These are phyloP conservation scores for Russula brevipes DNA, from an alignment of 768 basidiomycete genomes.

Conservation along the genomic window DNA sequence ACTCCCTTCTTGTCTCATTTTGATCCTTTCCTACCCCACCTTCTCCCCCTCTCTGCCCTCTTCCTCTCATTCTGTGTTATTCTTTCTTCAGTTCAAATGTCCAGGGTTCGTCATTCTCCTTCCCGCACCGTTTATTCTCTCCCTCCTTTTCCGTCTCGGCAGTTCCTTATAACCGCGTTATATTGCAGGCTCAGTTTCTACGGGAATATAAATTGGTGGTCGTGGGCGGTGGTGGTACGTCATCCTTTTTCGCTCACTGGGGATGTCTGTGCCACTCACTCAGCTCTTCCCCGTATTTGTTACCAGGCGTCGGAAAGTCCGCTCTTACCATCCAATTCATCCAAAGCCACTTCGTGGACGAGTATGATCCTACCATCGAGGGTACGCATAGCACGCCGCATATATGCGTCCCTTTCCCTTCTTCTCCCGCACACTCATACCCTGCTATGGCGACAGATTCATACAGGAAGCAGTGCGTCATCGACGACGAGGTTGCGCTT, in stretches of 20 bases:
- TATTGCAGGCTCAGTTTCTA: conserved; percentile 74
- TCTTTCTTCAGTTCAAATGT: conserved; percentile 28
- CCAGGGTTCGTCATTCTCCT: conserved; percentile 29
- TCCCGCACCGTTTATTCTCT: background rate
- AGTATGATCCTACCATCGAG: conserved; percentile 95
- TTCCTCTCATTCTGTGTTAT: background rate
- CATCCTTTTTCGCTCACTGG: background rate
- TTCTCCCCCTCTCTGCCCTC: background rate
- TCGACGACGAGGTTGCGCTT: conserved; percentile 97
- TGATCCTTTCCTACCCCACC: background rate
- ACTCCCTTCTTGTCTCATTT: too few species aligned
- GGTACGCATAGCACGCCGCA: conserved; percentile 39
- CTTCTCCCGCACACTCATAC: background rate
- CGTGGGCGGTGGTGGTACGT: conserved; percentile 91
- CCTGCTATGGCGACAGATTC: conserved; percentile 55
- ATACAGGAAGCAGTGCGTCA: conserved; percentile 94
- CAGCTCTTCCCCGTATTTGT: background rate
- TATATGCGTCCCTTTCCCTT: background rate
- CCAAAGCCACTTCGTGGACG: conserved; percentile 89
- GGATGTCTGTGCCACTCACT: background rate
- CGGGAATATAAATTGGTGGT: conserved; percentile 98
- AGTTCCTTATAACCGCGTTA: background rate
- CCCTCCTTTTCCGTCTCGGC: background rate
- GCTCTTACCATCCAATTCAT: conserved; percentile 98
- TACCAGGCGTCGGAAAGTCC: conserved; percentile 70